Evolutionary conservation across 1,139 yeast genomes (phyloP).

Genomic region (Protomyces gravidus): DNA sequence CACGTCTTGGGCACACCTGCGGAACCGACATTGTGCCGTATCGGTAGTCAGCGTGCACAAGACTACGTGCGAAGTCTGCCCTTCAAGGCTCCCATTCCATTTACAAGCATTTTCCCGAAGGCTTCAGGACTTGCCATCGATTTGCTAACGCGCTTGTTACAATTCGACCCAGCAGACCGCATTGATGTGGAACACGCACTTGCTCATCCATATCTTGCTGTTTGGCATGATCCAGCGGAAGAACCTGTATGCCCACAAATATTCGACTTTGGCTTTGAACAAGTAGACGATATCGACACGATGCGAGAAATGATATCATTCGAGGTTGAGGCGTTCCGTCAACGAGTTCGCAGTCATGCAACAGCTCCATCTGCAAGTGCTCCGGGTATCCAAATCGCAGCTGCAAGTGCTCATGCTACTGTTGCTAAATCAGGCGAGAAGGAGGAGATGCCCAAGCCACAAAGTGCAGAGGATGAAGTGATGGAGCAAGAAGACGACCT

Average conservation of each 20-base stretch:
- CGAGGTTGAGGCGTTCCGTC: conserved; percentile 77
- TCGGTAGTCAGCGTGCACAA: conserved; percentile 77
- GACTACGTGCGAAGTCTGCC: conserved; percentile 86
- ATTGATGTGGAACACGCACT: conserved; percentile 86
- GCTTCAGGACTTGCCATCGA: conserved; percentile 86
- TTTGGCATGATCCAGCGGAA: conserved; percentile 96
- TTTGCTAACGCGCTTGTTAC: conserved; percentile 71
- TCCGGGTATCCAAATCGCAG: background rate
- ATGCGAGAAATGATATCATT: conserved; percentile 73
- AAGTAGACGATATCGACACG: conserved; percentile 69
- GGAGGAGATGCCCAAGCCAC: conserved; percentile 18
- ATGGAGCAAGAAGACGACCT: conserved; percentile 8
- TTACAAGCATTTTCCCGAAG: conserved; percentile 63
- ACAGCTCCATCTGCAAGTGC: background rate
- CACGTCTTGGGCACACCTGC: conserved; percentile 86
- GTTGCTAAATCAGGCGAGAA: conserved; percentile 1
- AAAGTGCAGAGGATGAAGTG: conserved; percentile 24
- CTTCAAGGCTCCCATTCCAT: conserved; percentile 76
- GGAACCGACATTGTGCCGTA: conserved; percentile 72
- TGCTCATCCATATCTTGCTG: conserved; percentile 77
- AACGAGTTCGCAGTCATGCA: conserved; percentile 51
- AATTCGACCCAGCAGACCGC: conserved; percentile 80
- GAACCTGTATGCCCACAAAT: conserved; percentile 81
- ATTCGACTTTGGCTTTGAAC: conserved; percentile 88
- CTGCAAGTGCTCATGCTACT: background rate